These are phyloP conservation scores for Talaromyces islandicus DNA, from an alignment of 2,329 filamentous ascomycete species.

Conservation along the genomic window DNA sequence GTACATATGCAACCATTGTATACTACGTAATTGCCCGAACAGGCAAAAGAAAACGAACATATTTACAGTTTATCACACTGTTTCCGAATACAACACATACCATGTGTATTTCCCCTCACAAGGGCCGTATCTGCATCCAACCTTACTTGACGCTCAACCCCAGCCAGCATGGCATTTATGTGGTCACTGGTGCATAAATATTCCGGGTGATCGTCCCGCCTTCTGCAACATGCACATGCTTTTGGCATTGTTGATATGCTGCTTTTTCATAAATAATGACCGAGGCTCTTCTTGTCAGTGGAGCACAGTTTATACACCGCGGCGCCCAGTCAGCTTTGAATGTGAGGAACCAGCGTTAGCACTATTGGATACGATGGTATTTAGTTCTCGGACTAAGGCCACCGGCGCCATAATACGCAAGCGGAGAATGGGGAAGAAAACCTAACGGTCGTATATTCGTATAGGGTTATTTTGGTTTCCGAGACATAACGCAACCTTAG, in stretches of 20 bases:
- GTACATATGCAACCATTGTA: neutral
- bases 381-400: neutral
- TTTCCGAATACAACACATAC: neutral
- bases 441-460: too few species aligned
- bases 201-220: neutral
- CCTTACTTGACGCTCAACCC: neutral
- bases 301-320: neutral
- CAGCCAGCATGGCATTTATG: neutral
- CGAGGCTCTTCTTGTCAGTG: neutral
- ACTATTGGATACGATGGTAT: neutral
- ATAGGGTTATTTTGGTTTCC: neutral
- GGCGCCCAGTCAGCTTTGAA: neutral
- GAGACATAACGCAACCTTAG: neutral
- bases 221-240: neutral
- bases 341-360: neutral
- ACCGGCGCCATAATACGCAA: neutral
- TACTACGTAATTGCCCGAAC: too few species aligned
- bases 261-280: neutral
- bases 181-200: neutral
- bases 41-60: too few species aligned
- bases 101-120: neutral
- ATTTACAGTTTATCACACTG: too few species aligned
- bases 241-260: neutral
- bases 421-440: neutral
- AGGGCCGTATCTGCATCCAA: neutral